These are phyloP conservation scores for Mucor ambiguus DNA, from an alignment of 371 early-diverging fungal genomes.

Conservation along the genomic window DNA sequence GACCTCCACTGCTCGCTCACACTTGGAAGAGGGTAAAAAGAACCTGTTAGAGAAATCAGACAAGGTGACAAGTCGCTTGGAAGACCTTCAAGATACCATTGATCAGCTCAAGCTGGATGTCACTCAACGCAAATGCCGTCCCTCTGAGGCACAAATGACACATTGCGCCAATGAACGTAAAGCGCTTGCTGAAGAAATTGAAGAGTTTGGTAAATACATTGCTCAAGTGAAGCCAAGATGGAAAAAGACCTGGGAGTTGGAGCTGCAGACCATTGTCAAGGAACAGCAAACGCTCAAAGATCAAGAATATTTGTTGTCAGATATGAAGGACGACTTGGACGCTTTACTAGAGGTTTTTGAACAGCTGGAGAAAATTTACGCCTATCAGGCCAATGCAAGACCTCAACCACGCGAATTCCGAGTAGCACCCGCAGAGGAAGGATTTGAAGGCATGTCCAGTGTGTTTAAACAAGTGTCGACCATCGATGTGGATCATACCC, in stretches of 20 bases:
- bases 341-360: constrained; percentile 65
- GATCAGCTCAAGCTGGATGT: constrained; percentile 82
- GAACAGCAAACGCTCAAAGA: constrained; percentile 84
- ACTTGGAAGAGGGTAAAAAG: constrained; percentile 70
- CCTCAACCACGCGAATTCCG: constrained; percentile 56
- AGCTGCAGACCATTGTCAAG: constrained; percentile 78
- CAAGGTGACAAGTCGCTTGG: constrained; percentile 62
- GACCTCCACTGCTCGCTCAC: constrained; percentile 35
- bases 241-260: constrained; percentile 87
- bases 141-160: constrained; percentile 63
- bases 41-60: constrained; percentile 64
- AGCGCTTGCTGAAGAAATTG: constrained; percentile 56
- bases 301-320: constrained; percentile 70
- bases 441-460: constrained; percentile 55
- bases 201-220: constrained; percentile 62
- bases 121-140: constrained; percentile 71
- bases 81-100: constrained; percentile 73
- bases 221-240: constrained; percentile 69
- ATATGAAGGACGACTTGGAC: constrained; percentile 70
- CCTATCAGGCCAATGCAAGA: constrained; percentile 52
- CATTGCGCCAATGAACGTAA: constrained; percentile 63
- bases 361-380: constrained; percentile 69
- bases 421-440: constrained; percentile 66
- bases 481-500: constrained; percentile 70
- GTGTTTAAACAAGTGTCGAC: constrained; percentile 73